phyloP scores from a whole-genome alignment of 2,329 filamentous ascomycete species.

The Claviceps pazoutovae region DNA sequence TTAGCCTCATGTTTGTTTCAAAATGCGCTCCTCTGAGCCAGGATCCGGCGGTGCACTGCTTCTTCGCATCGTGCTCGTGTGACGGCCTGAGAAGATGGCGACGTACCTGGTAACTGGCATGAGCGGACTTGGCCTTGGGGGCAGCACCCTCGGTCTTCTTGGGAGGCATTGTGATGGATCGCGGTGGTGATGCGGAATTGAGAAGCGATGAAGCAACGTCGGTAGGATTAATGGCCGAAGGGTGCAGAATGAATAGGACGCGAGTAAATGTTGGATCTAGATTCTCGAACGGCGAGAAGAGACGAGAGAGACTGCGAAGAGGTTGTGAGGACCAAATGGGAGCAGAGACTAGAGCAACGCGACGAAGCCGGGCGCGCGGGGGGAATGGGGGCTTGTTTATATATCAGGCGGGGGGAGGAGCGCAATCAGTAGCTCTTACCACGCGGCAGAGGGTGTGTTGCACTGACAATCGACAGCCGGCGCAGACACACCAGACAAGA shows the following conservation, averaged over 20 bases:
- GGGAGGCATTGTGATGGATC: conserved; percentile 38
- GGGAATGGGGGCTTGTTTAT: conserved; percentile 43
- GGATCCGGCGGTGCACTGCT: no score
- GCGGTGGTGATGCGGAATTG: conserved; percentile 10
- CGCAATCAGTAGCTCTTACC: conserved; percentile 36
- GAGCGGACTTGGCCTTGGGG: conserved; percentile 36
- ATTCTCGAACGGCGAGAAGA: conserved; percentile 10
- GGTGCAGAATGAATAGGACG: conserved; percentile 7
- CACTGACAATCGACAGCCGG: neutral
- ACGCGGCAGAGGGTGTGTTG: conserved; percentile 2
- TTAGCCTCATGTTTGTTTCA: conserved; percentile 10
- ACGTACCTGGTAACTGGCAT: conserved; percentile 47
- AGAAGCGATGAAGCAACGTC: conserved; percentile 4
- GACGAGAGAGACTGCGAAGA: conserved; percentile 13
- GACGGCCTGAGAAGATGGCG: neutral
- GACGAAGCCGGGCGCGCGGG: conserved; percentile 38
- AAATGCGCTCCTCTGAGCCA: no score
- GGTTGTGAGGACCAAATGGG: conserved; percentile 5
- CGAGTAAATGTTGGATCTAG: conserved; percentile 10
- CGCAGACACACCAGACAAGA: neutral
- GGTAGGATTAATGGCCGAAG: neutral
- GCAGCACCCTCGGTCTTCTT: conserved; percentile 36
- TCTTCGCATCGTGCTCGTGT: no score
- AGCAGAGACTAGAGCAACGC: conserved; percentile 19
- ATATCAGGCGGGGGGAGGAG: conserved; percentile 42